A percentile compares a stretch with the other conserved stretches of the same genome.
Evolutionary conservation across 192 early-diverging fungal species (phyloP).

Genomic region (Polychytrium aggregatum): DNA sequence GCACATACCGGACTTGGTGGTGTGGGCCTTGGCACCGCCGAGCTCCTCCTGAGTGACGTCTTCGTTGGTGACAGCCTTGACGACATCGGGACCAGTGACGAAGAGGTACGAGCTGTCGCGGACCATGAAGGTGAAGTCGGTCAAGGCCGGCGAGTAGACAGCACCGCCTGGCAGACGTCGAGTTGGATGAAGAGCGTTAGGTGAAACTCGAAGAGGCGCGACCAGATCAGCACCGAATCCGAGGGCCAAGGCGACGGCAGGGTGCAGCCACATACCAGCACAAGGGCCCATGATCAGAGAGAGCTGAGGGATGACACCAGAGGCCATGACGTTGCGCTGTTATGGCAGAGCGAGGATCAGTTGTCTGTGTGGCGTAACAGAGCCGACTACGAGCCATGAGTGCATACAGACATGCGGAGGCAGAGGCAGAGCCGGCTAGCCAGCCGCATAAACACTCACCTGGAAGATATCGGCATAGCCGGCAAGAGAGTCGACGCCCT

Average conservation of each 20-base stretch:
- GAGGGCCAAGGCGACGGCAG: not conserved
- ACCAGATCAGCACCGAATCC: not conserved
- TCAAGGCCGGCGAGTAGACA: constrained; percentile 94
- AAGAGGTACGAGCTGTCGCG: constrained; percentile 88
- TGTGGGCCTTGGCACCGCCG: constrained; percentile 84
- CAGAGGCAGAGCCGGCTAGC: too few relatives aligned
- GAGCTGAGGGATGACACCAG: constrained; percentile 90
- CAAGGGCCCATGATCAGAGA: constrained; percentile 97
- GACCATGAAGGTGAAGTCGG: constrained; percentile 98
- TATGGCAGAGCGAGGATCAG: not conserved
- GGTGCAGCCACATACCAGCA: constrained; percentile 57
- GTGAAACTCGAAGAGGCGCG: too few relatives aligned
- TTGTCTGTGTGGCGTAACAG: not conserved
- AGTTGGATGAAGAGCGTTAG: too few relatives aligned
- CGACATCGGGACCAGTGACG: constrained; percentile 94
- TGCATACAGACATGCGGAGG: too few relatives aligned
- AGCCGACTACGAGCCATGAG: too few relatives aligned
- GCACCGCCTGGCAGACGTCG: too few relatives aligned
- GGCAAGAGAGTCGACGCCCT: constrained; percentile 90
- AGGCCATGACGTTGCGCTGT: constrained; percentile 75
- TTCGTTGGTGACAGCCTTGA: constrained; percentile 93
- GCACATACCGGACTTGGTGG: constrained; percentile 60
- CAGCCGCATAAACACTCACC: too few relatives aligned
- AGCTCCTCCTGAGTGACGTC: constrained; percentile 88
- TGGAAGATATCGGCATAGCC: constrained; percentile 97